Conservation (phyloP, 2,329 filamentous ascomycete genomes). For the Dactylonectria estremocensis region DNA sequence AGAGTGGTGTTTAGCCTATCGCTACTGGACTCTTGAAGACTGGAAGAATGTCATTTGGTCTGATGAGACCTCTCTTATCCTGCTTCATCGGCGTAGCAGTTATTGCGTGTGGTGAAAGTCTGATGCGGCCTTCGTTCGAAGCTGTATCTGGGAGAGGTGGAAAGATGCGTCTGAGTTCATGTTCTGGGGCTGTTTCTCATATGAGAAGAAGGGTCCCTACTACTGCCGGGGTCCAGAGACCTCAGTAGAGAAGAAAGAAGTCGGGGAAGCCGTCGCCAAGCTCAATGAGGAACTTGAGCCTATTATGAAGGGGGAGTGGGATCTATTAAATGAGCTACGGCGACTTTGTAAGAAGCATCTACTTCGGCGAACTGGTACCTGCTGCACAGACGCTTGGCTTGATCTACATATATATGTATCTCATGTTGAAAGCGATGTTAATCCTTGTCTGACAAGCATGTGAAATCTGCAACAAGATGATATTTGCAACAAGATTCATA, state of each 20-base stretch:
- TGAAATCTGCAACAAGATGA: too few relatives aligned
- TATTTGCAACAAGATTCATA: too few relatives aligned
- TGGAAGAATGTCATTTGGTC: slow-evolving; percentile 37
- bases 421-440: too few relatives aligned
- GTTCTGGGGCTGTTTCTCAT: slow-evolving; percentile 37
- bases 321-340: slow-evolving; percentile 22
- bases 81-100: slow-evolving; percentile 19
- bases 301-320: slow-evolving; percentile 28
- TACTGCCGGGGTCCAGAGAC: slow-evolving; percentile 38
- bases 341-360: too few relatives aligned
- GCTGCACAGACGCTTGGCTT: too few relatives aligned
- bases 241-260: slow-evolving; percentile 22
- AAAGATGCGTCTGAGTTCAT: slow-evolving; percentile 40
- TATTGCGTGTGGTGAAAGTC: slow-evolving; percentile 28
- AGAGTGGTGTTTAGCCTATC: slow-evolving; percentile 14
- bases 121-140: slow-evolving; percentile 22
- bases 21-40: slow-evolving; percentile 25
- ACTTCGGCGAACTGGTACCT: too few relatives aligned
- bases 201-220: slow-evolving; percentile 38
- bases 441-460: too few relatives aligned
- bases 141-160: slow-evolving; percentile 35
- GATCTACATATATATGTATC: too few relatives aligned
- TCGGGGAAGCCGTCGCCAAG: slow-evolving; percentile 9
- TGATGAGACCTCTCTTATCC: slow-evolving; percentile 34
- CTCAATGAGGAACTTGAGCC: slow-evolving; percentile 38